Evolutionary conservation across 257 asterid genomes (phyloP).

Genomic region (Gentiana dahurica): DNA sequence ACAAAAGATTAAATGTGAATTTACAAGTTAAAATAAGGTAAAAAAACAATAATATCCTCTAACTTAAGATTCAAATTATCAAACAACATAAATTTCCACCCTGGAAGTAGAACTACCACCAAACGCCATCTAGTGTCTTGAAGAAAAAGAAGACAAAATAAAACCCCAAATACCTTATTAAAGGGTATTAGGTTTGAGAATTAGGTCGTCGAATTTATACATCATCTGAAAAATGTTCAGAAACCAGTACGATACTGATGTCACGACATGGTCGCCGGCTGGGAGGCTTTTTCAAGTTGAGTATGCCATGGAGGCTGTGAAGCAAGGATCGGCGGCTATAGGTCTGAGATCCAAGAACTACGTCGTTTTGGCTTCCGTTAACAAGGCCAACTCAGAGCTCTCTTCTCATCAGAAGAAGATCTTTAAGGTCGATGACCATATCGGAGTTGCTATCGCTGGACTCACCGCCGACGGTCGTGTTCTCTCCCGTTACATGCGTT

Average conservation of each 20-base stretch:
- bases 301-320: conserved; percentile 98
- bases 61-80: too few species aligned
- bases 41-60: too few species aligned
- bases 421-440: conserved; percentile 98
- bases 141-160: conserved; percentile 29
- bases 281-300: conserved; percentile 93
- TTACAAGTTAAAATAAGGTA: too few species aligned
- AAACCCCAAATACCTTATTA: background rate
- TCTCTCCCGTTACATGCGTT: conserved; percentile 86
- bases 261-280: conserved; percentile 98
- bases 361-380: conserved; percentile 78
- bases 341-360: conserved; percentile 93
- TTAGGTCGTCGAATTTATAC: background rate
- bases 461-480: conserved; percentile 98
- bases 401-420: conserved; percentile 99
- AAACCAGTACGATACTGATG: conserved; percentile 97
- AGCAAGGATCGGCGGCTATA: conserved; percentile 97
- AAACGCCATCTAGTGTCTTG: conserved; percentile 35
- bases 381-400: conserved; percentile 86
- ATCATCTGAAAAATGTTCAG: conserved; percentile 52
- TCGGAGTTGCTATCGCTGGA: conserved; percentile 98
- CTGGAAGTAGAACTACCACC: background rate
- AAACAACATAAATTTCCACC: too few species aligned
- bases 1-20: too few species aligned
- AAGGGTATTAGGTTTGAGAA: background rate